These are phyloP conservation scores for Colletotrichum chrysophilum DNA, from an alignment of 2,329 filamentous ascomycete genomes.

Conservation along the genomic window DNA sequence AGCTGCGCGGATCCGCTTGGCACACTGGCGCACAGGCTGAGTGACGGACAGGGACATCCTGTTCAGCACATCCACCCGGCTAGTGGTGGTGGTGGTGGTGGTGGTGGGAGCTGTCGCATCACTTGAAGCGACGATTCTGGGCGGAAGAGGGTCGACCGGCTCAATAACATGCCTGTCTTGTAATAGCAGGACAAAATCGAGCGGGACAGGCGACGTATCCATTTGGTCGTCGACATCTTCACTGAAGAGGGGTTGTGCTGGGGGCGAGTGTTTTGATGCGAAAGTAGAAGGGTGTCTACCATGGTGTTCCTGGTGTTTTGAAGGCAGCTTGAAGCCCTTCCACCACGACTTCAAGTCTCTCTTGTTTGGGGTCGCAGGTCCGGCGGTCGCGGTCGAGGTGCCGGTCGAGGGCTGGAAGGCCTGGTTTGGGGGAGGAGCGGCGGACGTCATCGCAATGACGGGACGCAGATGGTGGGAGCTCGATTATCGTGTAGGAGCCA, in stretches of 20 bases:
- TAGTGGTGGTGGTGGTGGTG: not conserved
- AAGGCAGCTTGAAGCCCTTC: conserved; percentile 86
- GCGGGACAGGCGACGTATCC: conserved; percentile 6
- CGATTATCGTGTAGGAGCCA: conserved; percentile 14
- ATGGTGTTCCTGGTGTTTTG: conserved; percentile 60
- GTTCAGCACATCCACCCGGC: not conserved
- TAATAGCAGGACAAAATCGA: conserved; percentile 3
- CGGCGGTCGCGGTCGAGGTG: conserved; percentile 8
- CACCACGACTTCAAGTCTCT: conserved; percentile 95
- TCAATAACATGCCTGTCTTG: conserved; percentile 17
- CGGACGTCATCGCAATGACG: conserved; percentile 36
- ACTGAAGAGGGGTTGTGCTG: conserved; percentile 18
- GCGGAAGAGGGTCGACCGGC: not conserved
- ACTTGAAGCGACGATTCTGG: conserved; percentile 18
- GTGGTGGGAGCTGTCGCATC: conserved; percentile 14
- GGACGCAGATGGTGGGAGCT: conserved; percentile 23
- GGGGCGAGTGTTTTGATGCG: not conserved
- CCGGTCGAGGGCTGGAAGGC: conserved; percentile 14
- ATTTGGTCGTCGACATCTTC: conserved; percentile 17
- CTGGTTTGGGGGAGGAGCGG: conserved; percentile 24
- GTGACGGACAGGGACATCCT: conserved; percentile 16
- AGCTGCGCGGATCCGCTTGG: conserved; percentile 11
- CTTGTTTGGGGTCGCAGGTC: conserved; percentile 76
- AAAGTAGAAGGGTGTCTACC: conserved; percentile 53
- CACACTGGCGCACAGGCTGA: conserved; percentile 17